A percentile compares a stretch with the other conserved stretches of the same genome.
These are phyloP conservation scores for Apiospora marii DNA, from an alignment of 2,329 filamentous ascomycete species.

Conservation along the genomic window DNA sequence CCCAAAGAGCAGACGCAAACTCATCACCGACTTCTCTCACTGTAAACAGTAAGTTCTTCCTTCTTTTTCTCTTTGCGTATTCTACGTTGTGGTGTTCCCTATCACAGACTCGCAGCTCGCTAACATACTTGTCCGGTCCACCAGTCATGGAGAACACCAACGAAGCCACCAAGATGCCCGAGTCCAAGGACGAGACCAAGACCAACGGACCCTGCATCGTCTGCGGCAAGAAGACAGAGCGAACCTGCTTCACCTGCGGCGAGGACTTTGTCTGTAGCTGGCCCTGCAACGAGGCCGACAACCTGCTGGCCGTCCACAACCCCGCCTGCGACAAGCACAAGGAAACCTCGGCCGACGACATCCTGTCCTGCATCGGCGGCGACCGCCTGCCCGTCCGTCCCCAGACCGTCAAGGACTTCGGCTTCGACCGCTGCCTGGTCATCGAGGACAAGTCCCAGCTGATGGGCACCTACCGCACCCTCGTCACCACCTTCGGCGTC, in stretches of 20 bases:
- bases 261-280: neutral
- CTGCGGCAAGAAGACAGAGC: neutral
- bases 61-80: no score
- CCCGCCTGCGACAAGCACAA: no score
- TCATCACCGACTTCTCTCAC: neutral
- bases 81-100: neutral
- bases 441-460: no score
- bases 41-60: neutral
- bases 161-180: neutral
- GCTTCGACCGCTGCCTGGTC: constrained; percentile 9
- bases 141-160: neutral
- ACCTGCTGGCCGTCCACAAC: neutral
- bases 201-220: neutral
- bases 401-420: neutral
- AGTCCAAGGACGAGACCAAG: neutral
- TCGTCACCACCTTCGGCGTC: neutral
- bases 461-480: neutral
- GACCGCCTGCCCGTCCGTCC: no score
- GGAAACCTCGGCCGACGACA: no score
- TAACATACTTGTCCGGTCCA: neutral
- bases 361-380: no score
- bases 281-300: neutral
- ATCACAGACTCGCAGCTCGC: neutral
- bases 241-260: neutral
- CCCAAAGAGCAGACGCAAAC: neutral